phyloP scores from a whole-genome alignment of 352 stramenopile genomes.

The Phytopythium mirpurense region DNA sequence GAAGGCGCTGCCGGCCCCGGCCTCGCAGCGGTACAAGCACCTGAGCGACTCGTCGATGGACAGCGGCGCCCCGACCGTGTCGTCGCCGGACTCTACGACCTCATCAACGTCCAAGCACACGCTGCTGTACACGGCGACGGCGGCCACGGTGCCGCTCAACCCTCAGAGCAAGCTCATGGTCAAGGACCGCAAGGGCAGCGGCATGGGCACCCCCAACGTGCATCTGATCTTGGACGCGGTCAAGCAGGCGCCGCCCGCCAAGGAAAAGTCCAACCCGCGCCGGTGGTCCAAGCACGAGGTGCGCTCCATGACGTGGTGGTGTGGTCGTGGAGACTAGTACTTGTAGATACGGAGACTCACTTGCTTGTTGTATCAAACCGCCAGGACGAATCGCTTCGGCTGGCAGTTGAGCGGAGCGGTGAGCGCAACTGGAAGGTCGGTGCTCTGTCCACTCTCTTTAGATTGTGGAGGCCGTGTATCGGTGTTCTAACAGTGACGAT shows the following conservation, averaged over 20 bases:
- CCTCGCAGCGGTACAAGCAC: conserved; percentile 65
- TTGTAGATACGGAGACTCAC: not conserved
- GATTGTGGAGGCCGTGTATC: not conserved
- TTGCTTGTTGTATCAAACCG: not conserved
- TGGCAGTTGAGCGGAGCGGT: conserved; percentile 81
- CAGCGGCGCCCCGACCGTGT: conserved; percentile 1
- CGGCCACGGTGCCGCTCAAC: conserved; percentile 10
- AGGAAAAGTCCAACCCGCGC: conserved; percentile 82
- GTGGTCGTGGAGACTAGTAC: not conserved
- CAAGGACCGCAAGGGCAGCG: conserved; percentile 69
- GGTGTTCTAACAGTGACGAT: not conserved
- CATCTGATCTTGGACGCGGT: conserved; percentile 73
- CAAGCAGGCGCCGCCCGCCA: conserved; percentile 70
- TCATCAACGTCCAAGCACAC: conserved; percentile 14
- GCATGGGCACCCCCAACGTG: conserved; percentile 64
- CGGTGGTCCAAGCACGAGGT: conserved; percentile 80
- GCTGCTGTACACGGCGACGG: conserved; percentile 19
- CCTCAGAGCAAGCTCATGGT: conserved; percentile 51
- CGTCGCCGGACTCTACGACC: conserved; percentile 12
- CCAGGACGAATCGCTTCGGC: conserved; percentile 71
- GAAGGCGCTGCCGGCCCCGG: conserved; percentile 56
- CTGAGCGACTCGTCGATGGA: conserved; percentile 13
- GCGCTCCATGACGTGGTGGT: not conserved
- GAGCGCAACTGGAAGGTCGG: conserved; percentile 84
- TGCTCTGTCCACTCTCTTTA: not conserved